Evolutionary conservation across 2,329 filamentous ascomycete species (phyloP).

Genomic region (Teratosphaeria zuluensis): DNA sequence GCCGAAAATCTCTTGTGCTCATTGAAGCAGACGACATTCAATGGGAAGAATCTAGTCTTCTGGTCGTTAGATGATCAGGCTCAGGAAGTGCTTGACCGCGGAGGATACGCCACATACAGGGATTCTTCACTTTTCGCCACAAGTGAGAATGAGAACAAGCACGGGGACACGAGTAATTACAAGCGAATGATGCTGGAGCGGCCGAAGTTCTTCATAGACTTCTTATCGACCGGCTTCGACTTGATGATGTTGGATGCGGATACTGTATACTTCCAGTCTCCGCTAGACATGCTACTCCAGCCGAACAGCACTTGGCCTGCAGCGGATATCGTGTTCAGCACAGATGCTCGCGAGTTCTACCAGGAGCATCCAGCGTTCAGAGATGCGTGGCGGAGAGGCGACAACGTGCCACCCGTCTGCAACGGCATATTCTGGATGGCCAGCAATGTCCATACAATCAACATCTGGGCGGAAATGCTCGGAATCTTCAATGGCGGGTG

Average conservation of each 20-base stretch:
- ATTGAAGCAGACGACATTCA: slow-evolving; percentile 2
- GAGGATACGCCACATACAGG: slow-evolving; percentile 7
- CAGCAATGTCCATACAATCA: slow-evolving; percentile 3
- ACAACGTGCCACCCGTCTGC: slow-evolving; percentile 9
- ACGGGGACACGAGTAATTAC: slow-evolving; percentile 10
- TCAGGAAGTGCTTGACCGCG: background rate
- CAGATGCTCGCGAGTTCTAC: slow-evolving; percentile 12
- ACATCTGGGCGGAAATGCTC: slow-evolving; percentile 7
- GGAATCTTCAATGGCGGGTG: slow-evolving; percentile 1
- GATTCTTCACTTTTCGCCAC: slow-evolving; percentile 8
- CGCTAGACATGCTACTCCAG: slow-evolving; percentile 4
- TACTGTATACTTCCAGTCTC: slow-evolving; percentile 10
- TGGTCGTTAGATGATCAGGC: slow-evolving; percentile 12
- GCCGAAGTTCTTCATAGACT: slow-evolving; percentile 11
- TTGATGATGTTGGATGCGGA: slow-evolving; percentile 15
- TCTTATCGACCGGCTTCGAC: slow-evolving; percentile 10
- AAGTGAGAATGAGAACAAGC: slow-evolving; percentile 9
- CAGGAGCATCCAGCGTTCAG: slow-evolving; percentile 8
- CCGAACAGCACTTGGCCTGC: background rate
- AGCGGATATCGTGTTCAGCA: slow-evolving; percentile 11
- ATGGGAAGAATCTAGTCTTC: slow-evolving; percentile 8
- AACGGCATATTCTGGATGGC: slow-evolving; percentile 14
- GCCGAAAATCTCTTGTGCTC: slow-evolving; percentile 10
- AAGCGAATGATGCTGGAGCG: slow-evolving; percentile 11
- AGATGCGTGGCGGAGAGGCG: slow-evolving; percentile 7